Evolutionary conservation across 2,329 filamentous ascomycete genomes (phyloP), one percentile per base, ranked within the genome.

Genomic region (Penicillium corylophilum): DNA sequence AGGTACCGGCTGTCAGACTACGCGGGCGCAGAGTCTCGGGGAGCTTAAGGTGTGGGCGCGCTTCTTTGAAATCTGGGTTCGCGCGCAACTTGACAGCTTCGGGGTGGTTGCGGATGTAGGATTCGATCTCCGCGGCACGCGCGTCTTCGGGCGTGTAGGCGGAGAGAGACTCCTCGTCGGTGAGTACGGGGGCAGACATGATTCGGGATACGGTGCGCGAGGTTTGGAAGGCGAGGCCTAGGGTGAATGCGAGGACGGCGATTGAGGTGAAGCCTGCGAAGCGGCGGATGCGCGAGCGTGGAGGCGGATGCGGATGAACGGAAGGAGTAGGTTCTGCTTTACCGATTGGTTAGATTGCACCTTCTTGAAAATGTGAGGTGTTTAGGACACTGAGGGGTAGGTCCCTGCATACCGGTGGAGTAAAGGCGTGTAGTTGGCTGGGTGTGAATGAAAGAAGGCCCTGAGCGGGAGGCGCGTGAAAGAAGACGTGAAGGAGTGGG

Each of bases 21-120:
- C 90, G 85, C 2, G 74, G 73, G 35, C 88, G 84, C 70, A 90
- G 80, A 2, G 79, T 72, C 23, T 79, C 77, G 0, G 93, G 91
- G 66, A 96, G 88, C 73, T 92, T 94, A 68, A 96, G 77, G 68
- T 96, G 90, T 10, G 93, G 93, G 36, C 94, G 83, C 29, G 87
- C 87, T 71, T 95, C 91, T 29, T 77, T 81, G 71, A 87, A 88
- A 23, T 82, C 81, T 1, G 84, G 77, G 62, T 88, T 80, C 16
- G 73, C 72, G 42, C 92, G 86, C 44, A 97, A 77, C 38, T 81
- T 77, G n/a, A 78, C 69, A 4, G 87, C 81, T n/a, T 95, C 70
- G 1, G 90, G 87, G 74, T 94, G 90, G 41, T 78, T 82, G 65
- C 85, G 82, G 70, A 97, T 90, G 65, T 83, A 82, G 8, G 83